Evolutionary conservation across 345 rosid genomes (phyloP).

Genomic region (Geranium brycei): DNA sequence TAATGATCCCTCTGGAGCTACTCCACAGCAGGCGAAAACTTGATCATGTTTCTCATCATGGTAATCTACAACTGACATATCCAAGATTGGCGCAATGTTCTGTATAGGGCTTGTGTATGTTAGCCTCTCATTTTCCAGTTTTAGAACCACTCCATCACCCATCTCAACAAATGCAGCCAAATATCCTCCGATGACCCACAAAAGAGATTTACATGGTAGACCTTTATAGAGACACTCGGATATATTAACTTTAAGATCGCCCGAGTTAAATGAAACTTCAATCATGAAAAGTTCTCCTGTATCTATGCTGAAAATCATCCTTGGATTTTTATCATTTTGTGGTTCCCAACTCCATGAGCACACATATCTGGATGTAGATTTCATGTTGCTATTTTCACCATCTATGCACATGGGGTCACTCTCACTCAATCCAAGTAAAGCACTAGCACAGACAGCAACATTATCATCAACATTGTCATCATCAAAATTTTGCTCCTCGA

Average conservation of each 20-base stretch:
- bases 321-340: conserved; percentile 37
- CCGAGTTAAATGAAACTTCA: conserved; percentile 41
- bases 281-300: conserved; percentile 80
- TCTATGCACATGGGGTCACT: conserved; percentile 98
- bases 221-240: conserved; percentile 77
- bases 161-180: conserved; percentile 75
- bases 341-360: conserved; percentile 98
- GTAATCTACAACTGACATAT: conserved; percentile 74
- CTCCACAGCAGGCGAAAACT: conserved; percentile 93
- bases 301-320: conserved; percentile 71
- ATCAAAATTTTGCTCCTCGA: conserved; percentile 61
- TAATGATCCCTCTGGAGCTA: conserved; percentile 90
- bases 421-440: conserved; percentile 82
- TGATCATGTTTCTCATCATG: conserved; percentile 83
- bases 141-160: conserved; percentile 85
- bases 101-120: conserved; percentile 49
- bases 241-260: conserved; percentile 40
- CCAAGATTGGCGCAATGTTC: conserved; percentile 86
- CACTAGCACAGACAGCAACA: conserved; percentile 94
- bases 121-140: conserved; percentile 58
- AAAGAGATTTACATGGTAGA: conserved; percentile 65
- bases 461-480: conserved; percentile 66
- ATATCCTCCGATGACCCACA: conserved; percentile 82
- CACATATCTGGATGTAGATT: conserved; percentile 41
- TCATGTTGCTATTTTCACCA: conserved; percentile 36